Evolutionary conservation across 2,329 filamentous ascomycete genomes (phyloP), one percentile per base, ranked within the genome.

Genomic region (Fusarium dimerum): DNA sequence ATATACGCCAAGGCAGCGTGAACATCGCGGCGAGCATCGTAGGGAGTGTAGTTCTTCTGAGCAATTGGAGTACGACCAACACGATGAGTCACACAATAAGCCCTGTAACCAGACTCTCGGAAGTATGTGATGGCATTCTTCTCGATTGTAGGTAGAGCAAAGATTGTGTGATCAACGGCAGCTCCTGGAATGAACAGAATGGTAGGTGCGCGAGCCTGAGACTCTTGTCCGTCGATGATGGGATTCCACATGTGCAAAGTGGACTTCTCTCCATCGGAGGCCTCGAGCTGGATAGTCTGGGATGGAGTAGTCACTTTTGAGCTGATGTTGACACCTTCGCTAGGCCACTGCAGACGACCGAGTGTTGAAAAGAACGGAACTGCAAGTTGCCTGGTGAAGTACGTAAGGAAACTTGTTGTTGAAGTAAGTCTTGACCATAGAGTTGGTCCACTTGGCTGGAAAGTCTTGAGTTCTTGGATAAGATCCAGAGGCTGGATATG

Each of bases 91-190:
- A 77, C 68, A 12, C 84, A 71, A 62, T 81, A 86, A 18, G 84
- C 78, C 9, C 79, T 75, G 68, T 87, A 86, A 15, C 84, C 84
- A 1, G 77, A 78, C 3, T 78, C 72, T 5, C 76, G 80, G 68
- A 87, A 83, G 70, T 85, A 86, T 60, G 85, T 82, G 56, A 87
- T 77, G 2, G 83, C 77, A 64, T 87, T 86, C 55, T 77, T 79
- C 32, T 77, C 75, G 48, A 87, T 84, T 2, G 83, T 87, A 2
- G 84, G 83, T 18, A 85, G 73, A 1, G 84, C 78, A 57, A 76
- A 87, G 50, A 87, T 84, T 56, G 82, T 79, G 60, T 87, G 80
- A 65, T 86, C 82, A 1, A 87, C 83, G 1, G 82, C 76, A 0
- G 83, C 83, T n/a, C 84, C 84, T 0, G 84, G 82, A 40, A 87